Conservation (phyloP, 306 rosid genomes). For the Phaseolus lunatus region DNA sequence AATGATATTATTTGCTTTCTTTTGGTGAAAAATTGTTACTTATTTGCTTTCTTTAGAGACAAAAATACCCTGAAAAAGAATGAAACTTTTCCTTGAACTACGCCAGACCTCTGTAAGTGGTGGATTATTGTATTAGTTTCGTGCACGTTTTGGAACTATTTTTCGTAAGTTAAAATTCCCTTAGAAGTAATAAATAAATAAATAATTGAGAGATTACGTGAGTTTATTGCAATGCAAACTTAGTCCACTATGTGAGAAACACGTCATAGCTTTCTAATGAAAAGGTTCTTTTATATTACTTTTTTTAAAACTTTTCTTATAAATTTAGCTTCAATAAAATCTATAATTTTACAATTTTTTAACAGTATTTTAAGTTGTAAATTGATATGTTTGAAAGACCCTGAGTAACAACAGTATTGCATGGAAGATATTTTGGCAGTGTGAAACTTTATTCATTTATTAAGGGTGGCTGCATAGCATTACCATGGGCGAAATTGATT, state of each 20-base stretch:
- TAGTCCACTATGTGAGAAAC: not conserved
- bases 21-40: no score
- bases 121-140: not conserved
- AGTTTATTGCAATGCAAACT: not conserved
- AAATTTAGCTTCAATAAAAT: no score
- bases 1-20: not conserved
- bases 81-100: not conserved
- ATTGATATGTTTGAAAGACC: no score
- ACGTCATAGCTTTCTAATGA: no score
- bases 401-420: no score
- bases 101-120: not conserved
- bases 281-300: no score
- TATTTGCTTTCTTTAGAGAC: no score
- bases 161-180: not conserved
- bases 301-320: no score
- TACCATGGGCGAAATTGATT: slow-evolving; percentile 15
- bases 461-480: no score
- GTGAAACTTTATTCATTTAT: not conserved
- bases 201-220: not conserved
- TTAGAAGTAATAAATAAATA: not conserved
- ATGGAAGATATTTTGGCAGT: not conserved
- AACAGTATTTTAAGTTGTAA: no score
- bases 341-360: no score
- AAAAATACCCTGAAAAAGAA: not conserved
- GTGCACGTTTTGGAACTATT: not conserved